Evolutionary conservation across 2,329 filamentous ascomycete species (phyloP).

Genomic region (Epichloe aotearoae): DNA sequence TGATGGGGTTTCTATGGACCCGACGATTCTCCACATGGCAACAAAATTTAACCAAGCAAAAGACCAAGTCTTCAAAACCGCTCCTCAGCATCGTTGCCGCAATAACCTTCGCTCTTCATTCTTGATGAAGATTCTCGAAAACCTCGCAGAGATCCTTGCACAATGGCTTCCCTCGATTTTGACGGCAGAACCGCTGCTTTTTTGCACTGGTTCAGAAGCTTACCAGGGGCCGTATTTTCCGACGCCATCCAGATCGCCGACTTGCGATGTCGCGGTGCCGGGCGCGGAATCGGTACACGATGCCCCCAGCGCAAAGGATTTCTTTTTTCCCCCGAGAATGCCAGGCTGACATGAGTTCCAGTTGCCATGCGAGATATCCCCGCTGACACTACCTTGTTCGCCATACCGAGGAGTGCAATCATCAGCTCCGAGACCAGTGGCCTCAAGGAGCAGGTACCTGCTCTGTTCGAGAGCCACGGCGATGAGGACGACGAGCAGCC

Average conservation of each 20-base stretch:
- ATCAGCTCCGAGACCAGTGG: constrained; percentile 62
- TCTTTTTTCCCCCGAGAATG: accelerated
- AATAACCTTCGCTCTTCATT: too few species aligned
- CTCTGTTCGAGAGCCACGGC: constrained; percentile 32
- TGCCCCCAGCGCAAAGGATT: background rate
- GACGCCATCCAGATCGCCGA: constrained; percentile 38
- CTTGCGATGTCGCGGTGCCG: constrained; percentile 34
- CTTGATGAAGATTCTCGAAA: background rate
- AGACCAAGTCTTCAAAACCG: too few species aligned
- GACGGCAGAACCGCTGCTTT: constrained; percentile 31
- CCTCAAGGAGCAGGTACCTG: constrained; percentile 43
- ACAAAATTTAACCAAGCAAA: too few species aligned
- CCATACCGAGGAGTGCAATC: constrained; percentile 58
- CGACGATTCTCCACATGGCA: too few species aligned
- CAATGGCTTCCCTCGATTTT: constrained; percentile 21
- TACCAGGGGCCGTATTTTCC: constrained; percentile 41
- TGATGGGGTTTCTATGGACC: background rate
- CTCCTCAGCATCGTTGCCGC: too few species aligned
- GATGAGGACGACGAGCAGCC: constrained; percentile 22
- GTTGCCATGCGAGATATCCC: constrained; percentile 59
- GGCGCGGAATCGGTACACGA: constrained; percentile 39
- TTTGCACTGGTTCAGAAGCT: constrained; percentile 38
- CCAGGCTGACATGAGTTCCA: constrained; percentile 20
- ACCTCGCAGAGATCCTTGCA: background rate
- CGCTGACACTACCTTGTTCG: constrained; percentile 67